phyloP scores from a whole-genome alignment of 371 early-diverging fungal genomes.

The Phascolomyces articulosus region DNA sequence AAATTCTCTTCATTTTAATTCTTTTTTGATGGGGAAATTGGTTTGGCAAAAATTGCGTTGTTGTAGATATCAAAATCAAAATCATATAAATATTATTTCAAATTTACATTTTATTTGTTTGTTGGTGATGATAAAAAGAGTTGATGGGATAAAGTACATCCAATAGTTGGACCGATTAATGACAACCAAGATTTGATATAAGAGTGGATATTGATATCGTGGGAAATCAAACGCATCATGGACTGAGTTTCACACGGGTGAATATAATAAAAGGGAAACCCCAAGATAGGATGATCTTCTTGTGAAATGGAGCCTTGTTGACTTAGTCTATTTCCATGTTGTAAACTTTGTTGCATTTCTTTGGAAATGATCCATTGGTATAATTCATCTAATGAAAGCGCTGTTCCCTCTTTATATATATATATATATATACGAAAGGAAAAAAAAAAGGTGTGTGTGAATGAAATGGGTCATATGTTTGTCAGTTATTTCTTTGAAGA shows the following conservation, averaged over 20 bases:
- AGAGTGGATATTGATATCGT: slow-evolving; percentile 9
- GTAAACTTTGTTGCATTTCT: slow-evolving; percentile 19
- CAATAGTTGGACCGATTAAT: slow-evolving; percentile 30
- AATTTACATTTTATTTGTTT: too few species aligned
- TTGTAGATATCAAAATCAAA: background rate
- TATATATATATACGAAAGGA: background rate
- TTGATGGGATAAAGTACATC: slow-evolving; percentile 16
- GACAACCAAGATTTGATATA: slow-evolving; percentile 46
- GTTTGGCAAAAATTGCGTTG: background rate
- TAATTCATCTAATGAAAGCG: slow-evolving; percentile 48
- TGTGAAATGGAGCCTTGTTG: slow-evolving; percentile 32
- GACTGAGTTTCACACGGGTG: slow-evolving; percentile 76
- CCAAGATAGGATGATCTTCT: slow-evolving; percentile 68
- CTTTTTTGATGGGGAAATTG: background rate
- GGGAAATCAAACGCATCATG: slow-evolving; percentile 52
- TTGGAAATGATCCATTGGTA: slow-evolving; percentile 47
- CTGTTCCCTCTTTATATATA: slow-evolving; percentile 37
- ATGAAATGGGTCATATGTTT: background rate
- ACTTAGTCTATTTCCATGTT: slow-evolving; percentile 1
- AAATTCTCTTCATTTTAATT: background rate
- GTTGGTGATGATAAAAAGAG: background rate
- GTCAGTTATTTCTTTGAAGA: too few species aligned
- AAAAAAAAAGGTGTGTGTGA: background rate
- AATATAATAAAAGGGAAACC: slow-evolving; percentile 64
- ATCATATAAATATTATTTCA: too few species aligned